phyloP scores from a whole-genome alignment of 148 eudicot species.

The Dianthus caryophyllus region DNA sequence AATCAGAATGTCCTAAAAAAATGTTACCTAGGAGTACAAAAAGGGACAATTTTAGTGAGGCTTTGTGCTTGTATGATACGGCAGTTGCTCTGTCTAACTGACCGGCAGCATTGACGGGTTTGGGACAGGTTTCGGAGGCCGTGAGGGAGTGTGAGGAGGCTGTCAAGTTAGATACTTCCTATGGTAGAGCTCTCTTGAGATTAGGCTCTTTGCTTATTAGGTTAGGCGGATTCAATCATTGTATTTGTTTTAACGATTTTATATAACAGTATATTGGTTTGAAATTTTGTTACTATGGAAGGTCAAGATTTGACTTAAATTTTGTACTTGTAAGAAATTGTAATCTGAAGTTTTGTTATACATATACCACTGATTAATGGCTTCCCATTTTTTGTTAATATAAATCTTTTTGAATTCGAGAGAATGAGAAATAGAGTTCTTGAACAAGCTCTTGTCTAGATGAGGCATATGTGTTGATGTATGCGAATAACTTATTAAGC shows the following conservation, averaged over 20 bases:
- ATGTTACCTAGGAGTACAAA: constrained; percentile 52
- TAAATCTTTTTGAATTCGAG: too few relatives aligned
- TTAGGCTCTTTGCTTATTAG: constrained; percentile 73
- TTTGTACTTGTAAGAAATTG: not conserved
- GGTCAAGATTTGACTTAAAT: not conserved
- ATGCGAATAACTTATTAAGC: too few relatives aligned
- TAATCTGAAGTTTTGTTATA: not conserved
- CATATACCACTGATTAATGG: too few relatives aligned
- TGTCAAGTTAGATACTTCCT: constrained; percentile 53
- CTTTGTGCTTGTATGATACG: constrained; percentile 57
- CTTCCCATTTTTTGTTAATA: too few relatives aligned
- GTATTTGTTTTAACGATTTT: too few relatives aligned
- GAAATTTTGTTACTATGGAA: not conserved
- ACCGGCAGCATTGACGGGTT: too few relatives aligned
- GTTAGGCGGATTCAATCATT: constrained; percentile 54
- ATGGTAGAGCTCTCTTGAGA: constrained; percentile 67
- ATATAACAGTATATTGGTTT: too few relatives aligned
- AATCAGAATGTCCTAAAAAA: too few relatives aligned
- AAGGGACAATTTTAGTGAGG: constrained; percentile 54
- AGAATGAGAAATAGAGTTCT: too few relatives aligned
- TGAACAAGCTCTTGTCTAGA: too few relatives aligned
- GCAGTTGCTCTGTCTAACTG: constrained; percentile 53
- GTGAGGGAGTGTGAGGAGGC: constrained; percentile 84
- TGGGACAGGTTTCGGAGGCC: constrained; percentile 53
- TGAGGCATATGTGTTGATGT: too few relatives aligned